A percentile compares a stretch with the other conserved stretches of the same genome.
These are phyloP conservation scores for Rhamnella rubrinervis DNA, from an alignment of 331 rosid genomes.

Conservation along the genomic window DNA sequence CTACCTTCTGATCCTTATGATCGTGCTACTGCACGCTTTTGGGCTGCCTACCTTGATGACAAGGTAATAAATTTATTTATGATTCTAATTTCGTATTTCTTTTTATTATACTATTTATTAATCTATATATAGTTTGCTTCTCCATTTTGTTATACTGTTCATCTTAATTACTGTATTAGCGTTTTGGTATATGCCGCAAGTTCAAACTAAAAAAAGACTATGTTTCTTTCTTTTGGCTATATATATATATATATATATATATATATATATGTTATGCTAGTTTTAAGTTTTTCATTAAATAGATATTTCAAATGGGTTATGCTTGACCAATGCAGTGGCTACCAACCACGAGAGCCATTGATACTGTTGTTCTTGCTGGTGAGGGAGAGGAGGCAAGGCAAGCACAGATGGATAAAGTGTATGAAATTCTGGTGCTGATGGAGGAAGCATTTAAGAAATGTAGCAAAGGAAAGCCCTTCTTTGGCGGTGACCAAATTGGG, in stretches of 20 bases:
- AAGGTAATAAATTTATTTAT: constrained; percentile 1
- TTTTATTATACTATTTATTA: not conserved
- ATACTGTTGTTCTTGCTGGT: not conserved
- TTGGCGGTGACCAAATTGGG: constrained; percentile 53
- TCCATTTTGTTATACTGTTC: too few species aligned
- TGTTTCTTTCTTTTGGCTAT: too few species aligned
- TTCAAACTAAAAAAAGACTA: too few species aligned
- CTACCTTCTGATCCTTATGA: too few species aligned
- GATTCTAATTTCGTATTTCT: constrained; percentile 35
- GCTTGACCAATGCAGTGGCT: constrained; percentile 26
- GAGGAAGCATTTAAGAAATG: constrained; percentile 44
- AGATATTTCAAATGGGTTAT: too few species aligned
- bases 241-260: too few species aligned
- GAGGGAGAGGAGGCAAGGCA: constrained; percentile 49
- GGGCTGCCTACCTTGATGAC: constrained; percentile 36
- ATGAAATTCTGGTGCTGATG: constrained; percentile 30
- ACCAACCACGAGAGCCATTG: constrained; percentile 2
- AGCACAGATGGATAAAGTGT: constrained; percentile 25
- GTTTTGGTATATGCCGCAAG: too few species aligned
- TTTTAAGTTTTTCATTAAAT: too few species aligned
- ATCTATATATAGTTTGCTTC: too few species aligned
- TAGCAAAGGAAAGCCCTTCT: constrained; percentile 54
- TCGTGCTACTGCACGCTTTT: constrained; percentile 43
- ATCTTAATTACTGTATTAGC: too few species aligned
- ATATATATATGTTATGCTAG: too few species aligned